Percentiles rank a stretch among this genome's conserved stretches.
phyloP scores from a whole-genome alignment of 768 basidiomycete genomes.

The Sporobolomyces roseus region DNA sequence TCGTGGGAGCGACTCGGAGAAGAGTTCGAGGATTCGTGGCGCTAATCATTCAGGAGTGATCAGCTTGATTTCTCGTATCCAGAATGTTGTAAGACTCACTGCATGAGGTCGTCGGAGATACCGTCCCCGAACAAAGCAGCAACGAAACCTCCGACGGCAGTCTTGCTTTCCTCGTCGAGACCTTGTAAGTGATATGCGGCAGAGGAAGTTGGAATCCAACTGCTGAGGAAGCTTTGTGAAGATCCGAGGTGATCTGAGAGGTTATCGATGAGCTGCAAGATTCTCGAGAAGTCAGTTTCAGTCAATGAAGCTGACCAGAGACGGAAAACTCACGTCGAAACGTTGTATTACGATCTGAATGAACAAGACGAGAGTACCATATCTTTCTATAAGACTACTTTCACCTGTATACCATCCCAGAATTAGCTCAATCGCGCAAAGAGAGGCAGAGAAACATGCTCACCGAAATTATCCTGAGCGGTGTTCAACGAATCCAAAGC shows the following conservation, averaged over 20 bases:
- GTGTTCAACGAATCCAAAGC: slow-evolving; percentile 26
- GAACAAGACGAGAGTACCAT: slow-evolving; percentile 28
- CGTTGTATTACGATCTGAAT: slow-evolving; percentile 25
- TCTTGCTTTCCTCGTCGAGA: slow-evolving; percentile 14
- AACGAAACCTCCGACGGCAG: slow-evolving; percentile 38
- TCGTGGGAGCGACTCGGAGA: slow-evolving; percentile 47
- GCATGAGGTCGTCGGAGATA: slow-evolving; percentile 44
- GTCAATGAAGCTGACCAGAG: background rate
- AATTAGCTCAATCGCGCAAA: too few relatives aligned
- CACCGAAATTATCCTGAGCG: slow-evolving; percentile 19
- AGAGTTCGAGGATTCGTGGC: slow-evolving; percentile 48
- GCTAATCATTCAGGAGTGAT: slow-evolving; percentile 29
- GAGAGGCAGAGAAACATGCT: too few relatives aligned
- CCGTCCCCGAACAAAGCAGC: slow-evolving; percentile 43
- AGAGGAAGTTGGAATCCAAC: slow-evolving; percentile 14
- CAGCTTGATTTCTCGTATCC: too few relatives aligned
- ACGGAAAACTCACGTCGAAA: slow-evolving; percentile 15
- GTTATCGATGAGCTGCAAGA: slow-evolving; percentile 20
- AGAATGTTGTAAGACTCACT: slow-evolving; percentile 34
- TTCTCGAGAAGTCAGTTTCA: background rate
- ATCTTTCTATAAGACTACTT: slow-evolving; percentile 29
- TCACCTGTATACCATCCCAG: slow-evolving; percentile 14
- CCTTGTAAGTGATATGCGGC: slow-evolving; percentile 5
- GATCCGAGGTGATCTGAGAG: slow-evolving; percentile 35
- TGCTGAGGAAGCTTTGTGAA: slow-evolving; percentile 6